Evolutionary conservation across 1,284 basidiomycete species (phyloP).

Genomic region (Somion occarium): DNA sequence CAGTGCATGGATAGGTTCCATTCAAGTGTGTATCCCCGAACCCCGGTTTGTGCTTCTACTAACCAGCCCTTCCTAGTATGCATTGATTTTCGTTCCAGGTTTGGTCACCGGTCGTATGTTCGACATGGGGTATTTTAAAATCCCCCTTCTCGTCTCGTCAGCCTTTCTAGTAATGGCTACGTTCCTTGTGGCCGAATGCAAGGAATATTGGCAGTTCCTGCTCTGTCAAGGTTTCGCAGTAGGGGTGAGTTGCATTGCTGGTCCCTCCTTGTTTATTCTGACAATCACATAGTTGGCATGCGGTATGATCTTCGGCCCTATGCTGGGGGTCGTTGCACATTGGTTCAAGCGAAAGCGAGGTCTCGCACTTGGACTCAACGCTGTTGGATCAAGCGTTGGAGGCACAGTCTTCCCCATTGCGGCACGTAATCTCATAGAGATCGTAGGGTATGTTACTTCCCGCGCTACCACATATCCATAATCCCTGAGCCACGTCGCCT

Average conservation of each 20-base stretch:
- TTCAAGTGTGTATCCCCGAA: slow-evolving; percentile 41
- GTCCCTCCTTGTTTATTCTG: too few relatives aligned
- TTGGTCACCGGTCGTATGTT: slow-evolving; percentile 45
- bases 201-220: slow-evolving; percentile 45
- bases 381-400: slow-evolving; percentile 37
- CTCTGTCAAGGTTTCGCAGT: slow-evolving; percentile 40
- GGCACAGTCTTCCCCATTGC: slow-evolving; percentile 38
- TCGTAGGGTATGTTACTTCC: slow-evolving; percentile 24
- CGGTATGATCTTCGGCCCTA: slow-evolving; percentile 39
- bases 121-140: slow-evolving; percentile 42
- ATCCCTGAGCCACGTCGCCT: background rate
- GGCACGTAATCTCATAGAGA: slow-evolving; percentile 31
- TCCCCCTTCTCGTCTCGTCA: slow-evolving; percentile 29
- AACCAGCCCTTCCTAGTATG: slow-evolving; percentile 25
- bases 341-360: slow-evolving; percentile 39
- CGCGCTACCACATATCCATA: background rate
- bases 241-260: slow-evolving; percentile 31
- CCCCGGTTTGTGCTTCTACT: slow-evolving; percentile 5
- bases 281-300: slow-evolving; percentile 17
- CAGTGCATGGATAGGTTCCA: slow-evolving; percentile 73
- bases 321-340: slow-evolving; percentile 37
- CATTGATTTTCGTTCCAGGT: slow-evolving; percentile 40
- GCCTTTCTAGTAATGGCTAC: slow-evolving; percentile 34
- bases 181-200: slow-evolving; percentile 44
- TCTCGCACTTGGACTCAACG: slow-evolving; percentile 34